Base-by-base conservation (phyloP, 2,329 filamentous ascomycete genomes). In the Phoma sp. region DNA sequence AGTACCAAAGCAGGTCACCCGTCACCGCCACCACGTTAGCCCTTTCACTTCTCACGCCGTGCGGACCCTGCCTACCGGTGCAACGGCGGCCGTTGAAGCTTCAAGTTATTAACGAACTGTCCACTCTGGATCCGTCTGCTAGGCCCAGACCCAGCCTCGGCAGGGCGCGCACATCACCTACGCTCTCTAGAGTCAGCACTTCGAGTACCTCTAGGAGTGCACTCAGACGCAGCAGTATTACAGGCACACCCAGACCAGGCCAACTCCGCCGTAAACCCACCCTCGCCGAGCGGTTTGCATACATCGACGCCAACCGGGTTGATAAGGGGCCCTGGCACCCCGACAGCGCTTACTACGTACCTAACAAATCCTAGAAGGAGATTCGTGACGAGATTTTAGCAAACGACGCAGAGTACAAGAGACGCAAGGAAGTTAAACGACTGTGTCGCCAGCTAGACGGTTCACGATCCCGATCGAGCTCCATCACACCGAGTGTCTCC, bases 381-480 rank as follows among this genome's bases (percentile, higher is more conserved):
- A 32, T 47, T 50, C 51, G 54, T 25, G 39, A 42, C 20, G 25
- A 47, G 21, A 11, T 53, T 18, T 5, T 29, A 25, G 38, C 26
- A 12, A 40, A 46, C 21, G 50, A 43, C 17, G 51, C 23, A 42
- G 37, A 54, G 33, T 32, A 43, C 47, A 48, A 42, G 15, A 59
- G 48, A 39, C 28, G 43, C 29, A 47, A 46, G 39, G 47, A 60
- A 12, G n/a, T 38, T 21, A 46, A 39, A 38, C 42, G 29, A 28
- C 39, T 47, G 46, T 20, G 53, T 52, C 61, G 61, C 12, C 59
- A 67, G 25, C 37, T 68, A 3, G 64, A 68, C 64, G 64, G 64
- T n/a, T 62, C 64, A 11, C 58, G 50, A 14, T 61, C 64, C 9
- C 58, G 58, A 38, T 62, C 64, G 14, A 52, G 28, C 26, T 57